Evolutionary conservation across 1,139 yeast species (phyloP).

Genomic region (Barnettozyma hawaiiensis): DNA sequence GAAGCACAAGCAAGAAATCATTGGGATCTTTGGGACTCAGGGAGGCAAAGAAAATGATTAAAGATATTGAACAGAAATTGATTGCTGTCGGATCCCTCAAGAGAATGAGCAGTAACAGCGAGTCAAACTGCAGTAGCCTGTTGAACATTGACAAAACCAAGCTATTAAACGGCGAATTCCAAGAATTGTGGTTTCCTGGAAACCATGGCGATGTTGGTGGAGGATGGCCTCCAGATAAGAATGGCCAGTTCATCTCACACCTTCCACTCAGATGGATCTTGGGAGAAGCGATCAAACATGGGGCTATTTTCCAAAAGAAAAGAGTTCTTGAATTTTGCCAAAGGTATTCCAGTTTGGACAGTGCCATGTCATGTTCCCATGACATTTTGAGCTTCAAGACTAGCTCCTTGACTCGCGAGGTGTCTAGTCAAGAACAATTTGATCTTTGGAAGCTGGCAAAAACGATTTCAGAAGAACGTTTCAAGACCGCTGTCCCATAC

Average conservation of each 20-base stretch:
- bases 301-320: slow-evolving; percentile 40
- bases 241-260: slow-evolving; percentile 38
- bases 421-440: slow-evolving; percentile 16
- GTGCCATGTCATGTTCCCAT: slow-evolving; percentile 43
- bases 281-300: slow-evolving; percentile 44
- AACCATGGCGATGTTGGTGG: slow-evolving; percentile 66
- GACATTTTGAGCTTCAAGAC: slow-evolving; percentile 35
- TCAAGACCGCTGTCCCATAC: slow-evolving; percentile 11
- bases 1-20: not conserved
- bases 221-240: slow-evolving; percentile 44
- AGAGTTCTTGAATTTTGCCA: slow-evolving; percentile 36
- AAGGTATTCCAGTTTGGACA: slow-evolving; percentile 33
- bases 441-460: slow-evolving; percentile 13
- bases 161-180: slow-evolving; percentile 20
- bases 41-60: slow-evolving; percentile 1
- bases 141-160: slow-evolving; percentile 16
- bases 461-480: slow-evolving; percentile 9
- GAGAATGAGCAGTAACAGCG: slow-evolving; percentile 2
- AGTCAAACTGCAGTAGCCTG: slow-evolving; percentile 3
- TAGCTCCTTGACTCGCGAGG: slow-evolving; percentile 12
- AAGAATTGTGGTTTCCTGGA: slow-evolving; percentile 54
- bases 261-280: slow-evolving; percentile 56
- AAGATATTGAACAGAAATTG: slow-evolving; percentile 7
- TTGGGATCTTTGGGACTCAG: not conserved
- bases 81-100: not conserved